Base-by-base conservation (phyloP, 257 asterid species). In the Nyctanthes arbortristis region DNA sequence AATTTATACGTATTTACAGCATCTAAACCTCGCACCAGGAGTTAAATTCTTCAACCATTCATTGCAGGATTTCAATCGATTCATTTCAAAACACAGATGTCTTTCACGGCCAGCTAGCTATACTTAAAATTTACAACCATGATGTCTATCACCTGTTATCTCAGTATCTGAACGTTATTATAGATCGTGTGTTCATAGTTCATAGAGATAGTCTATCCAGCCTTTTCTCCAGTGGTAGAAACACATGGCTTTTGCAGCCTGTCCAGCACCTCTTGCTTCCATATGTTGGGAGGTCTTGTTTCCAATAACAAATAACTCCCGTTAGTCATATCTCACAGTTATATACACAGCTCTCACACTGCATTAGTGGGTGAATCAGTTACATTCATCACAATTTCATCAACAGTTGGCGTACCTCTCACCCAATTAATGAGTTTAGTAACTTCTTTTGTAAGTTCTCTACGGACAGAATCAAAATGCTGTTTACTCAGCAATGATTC, bases 401-500 rank as follows among this genome's bases (percentile, higher is more conserved):
- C 84, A 65, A 59, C 77, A 57, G 80, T 61, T 58, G 91, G 87
- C 88, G 80, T 78, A 29, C 62, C 84, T 78, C 83, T 83, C 56
- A 83, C 85, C 61, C 78, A 82, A 72, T 74, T 34, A 64, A 78
- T 70, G 72, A 87, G 86, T 74, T 82, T 76, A 12, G 74, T 72
- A 37, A 85, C 75, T 67, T 86, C 84, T 71, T 81, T 81, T 2
- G 57, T 77, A 59, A 83, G 79, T 79, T 83, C 88, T 54, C 81
- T 74, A 61, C 68, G 84, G 73, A 80, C 91, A 83, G 79, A 78
- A 35, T 81, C 85, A 61, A 79, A 79, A 36, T 89, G 81, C 77
- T 83, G 85, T 75, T 77, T 83, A 31, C 85, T 76, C 66, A 81
- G 28, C 69, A 76, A 73, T 54, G 91, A 88, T 76, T 85, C 91